Percentiles rank a stretch among this genome's conserved stretches.
These are phyloP conservation scores for Theileria equi DNA, from an alignment of 169 alveolate species.

Conservation along the genomic window DNA sequence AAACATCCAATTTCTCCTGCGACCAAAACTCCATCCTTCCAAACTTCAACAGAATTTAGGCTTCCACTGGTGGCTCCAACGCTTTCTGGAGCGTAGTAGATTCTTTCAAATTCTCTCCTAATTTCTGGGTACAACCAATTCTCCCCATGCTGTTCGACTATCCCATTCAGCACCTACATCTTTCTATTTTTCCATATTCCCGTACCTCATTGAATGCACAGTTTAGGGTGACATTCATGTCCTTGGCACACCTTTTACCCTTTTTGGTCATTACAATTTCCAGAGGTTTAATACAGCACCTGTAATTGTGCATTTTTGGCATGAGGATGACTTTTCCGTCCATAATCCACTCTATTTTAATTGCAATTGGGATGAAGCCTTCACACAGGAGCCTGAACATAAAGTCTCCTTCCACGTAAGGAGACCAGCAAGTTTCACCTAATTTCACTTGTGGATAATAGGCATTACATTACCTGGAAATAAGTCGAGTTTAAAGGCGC, in stretches of 20 bases:
- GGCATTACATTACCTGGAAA: too few relatives aligned
- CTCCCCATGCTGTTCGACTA: constrained; percentile 69
- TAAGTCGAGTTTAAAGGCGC: too few relatives aligned
- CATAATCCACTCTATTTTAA: constrained; percentile 15
- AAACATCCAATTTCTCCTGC: constrained; percentile 76
- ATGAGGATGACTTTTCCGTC: constrained; percentile 21
- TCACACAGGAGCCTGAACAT: constrained; percentile 46
- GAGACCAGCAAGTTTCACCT: constrained; percentile 72
- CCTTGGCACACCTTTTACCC: constrained; percentile 44
- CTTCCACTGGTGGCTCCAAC: not conserved
- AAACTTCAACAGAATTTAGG: constrained; percentile 70
- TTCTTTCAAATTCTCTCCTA: constrained; percentile 42
- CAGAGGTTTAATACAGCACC: constrained; percentile 60
- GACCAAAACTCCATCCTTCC: constrained; percentile 59
- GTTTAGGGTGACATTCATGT: constrained; percentile 56
- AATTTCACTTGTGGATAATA: too few relatives aligned
- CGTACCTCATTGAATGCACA: constrained; percentile 60
- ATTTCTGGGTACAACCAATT: constrained; percentile 74
- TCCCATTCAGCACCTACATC: constrained; percentile 62
- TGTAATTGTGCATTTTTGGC: constrained; percentile 64
- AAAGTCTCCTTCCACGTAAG: constrained; percentile 61
- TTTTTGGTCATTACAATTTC: constrained; percentile 58
- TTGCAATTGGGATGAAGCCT: constrained; percentile 71
- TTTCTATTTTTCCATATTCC: not conserved
- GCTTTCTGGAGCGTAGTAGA: not conserved